A percentile compares a stretch with the other conserved stretches of the same genome.
Conservation (phyloP, 2,329 filamentous ascomycete species). For the Beauveria sp. region DNA sequence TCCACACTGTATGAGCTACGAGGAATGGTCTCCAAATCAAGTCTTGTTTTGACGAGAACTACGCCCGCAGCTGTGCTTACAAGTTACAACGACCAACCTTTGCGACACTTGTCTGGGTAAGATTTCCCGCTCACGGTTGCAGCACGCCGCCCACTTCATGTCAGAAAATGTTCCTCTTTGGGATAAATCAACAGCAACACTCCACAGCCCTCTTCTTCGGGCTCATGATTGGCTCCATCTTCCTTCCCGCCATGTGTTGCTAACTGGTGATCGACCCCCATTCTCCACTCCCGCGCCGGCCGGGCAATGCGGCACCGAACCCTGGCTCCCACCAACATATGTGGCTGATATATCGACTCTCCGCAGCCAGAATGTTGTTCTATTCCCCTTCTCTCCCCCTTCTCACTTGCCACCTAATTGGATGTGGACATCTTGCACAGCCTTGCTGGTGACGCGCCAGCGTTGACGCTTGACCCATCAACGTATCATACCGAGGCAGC, state of each 20-base stretch:
- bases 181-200: background rate
- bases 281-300: background rate
- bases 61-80: background rate
- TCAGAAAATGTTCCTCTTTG: conserved; percentile 6
- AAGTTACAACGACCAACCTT: background rate
- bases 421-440: background rate
- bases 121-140: background rate
- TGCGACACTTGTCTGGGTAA: background rate
- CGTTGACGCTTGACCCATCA: background rate
- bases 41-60: background rate
- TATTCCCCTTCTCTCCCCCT: background rate
- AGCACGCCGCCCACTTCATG: background rate
- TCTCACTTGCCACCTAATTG: background rate
- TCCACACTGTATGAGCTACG: background rate
- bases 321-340: background rate
- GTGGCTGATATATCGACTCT: background rate
- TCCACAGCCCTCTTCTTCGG: background rate
- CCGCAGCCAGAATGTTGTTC: background rate
- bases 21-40: background rate
- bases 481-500: background rate
- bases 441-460: background rate
- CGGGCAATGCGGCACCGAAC: background rate
- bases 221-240: background rate
- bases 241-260: background rate
- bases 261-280: background rate